Base-by-base conservation (phyloP, 2,329 filamentous ascomycete genomes). In the Sordariomycetes sp. region DNA sequence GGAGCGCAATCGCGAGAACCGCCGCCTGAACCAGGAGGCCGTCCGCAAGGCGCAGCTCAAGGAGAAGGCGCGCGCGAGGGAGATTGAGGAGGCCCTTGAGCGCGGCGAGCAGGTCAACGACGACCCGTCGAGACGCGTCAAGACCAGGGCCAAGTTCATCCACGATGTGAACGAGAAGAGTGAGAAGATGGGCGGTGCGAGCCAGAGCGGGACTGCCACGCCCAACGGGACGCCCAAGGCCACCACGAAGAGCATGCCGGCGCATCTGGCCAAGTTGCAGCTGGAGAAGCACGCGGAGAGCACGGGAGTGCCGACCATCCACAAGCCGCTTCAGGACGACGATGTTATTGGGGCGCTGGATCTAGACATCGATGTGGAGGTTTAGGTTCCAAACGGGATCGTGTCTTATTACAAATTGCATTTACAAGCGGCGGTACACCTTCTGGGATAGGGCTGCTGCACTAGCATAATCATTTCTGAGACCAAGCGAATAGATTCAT, bases 341-440 rank as follows among this genome's bases (percentile, higher is more conserved):
- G 92, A 96, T 51, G 82, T 95, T 36, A 90, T 96, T 56, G 87
- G 82, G 2, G 73, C 79, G 18, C 66, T 96, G 64, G 92, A 96
- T 54, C 63, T 96, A 47, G 90, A 86, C 19, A 86, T 96, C 53
- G 90, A 96, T 46, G 79, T 94, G 47, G 87, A 94, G 45, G 86
- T 94, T 46, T 86, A 64, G 47, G 31, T 8, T 24, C 8, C 21
- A 15, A 25, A 30, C 21, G 21, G n/a, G 21, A n/a, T 8, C 8
- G 8, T 24, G n/a, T n/a, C n/a, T n/a, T n/a, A n/a, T n/a, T n/a
- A n/a, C n/a, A n/a, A n/a, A n/a, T n/a, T n/a, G n/a, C n/a, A n/a
- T n/a, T n/a, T n/a, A n/a, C n/a, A n/a, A n/a, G n/a, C n/a, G n/a
- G n/a, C n/a, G n/a, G n/a, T n/a, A n/a, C n/a, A n/a, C n/a, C n/a